phyloP scores from a whole-genome alignment of 2,329 filamentous ascomycete species.

The Nemania abortiva region DNA sequence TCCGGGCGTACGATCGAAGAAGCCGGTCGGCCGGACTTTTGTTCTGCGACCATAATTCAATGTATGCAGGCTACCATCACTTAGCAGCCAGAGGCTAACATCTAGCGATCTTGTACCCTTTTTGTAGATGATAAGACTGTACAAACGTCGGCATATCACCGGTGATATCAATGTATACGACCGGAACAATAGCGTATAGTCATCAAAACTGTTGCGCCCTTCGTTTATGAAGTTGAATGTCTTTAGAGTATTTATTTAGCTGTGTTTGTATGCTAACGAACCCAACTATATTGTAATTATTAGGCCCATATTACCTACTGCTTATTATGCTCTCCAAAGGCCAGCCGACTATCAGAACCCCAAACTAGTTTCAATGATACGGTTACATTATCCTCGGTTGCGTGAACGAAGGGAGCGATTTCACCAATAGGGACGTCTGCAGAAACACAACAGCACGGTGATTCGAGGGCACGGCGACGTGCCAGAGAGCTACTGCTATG shows the following conservation, averaged over 20 bases:
- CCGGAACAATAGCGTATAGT: neutral
- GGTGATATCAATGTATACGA: neutral
- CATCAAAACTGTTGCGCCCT: neutral
- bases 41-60: slow-evolving; percentile 3
- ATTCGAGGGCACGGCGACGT: slow-evolving; percentile 12
- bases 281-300: neutral
- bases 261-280: neutral
- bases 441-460: slow-evolving; percentile 5
- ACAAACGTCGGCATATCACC: neutral
- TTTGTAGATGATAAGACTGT: neutral
- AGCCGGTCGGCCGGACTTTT: neutral
- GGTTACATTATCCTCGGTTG: slow-evolving; percentile 29
- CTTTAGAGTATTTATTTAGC: neutral
- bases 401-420: slow-evolving; percentile 6
- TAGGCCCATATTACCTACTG: neutral
- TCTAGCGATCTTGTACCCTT: neutral
- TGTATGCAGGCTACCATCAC: neutral
- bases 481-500: slow-evolving; percentile 25
- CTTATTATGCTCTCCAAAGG: neutral
- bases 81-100: neutral
- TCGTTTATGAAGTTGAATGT: neutral
- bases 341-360: slow-evolving; percentile 17
- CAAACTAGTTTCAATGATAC: slow-evolving; percentile 9
- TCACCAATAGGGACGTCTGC: slow-evolving; percentile 21
- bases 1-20: neutral